These are phyloP conservation scores for Strigomonas culicis DNA, from an alignment of 208 protist species.

Conservation along the genomic window DNA sequence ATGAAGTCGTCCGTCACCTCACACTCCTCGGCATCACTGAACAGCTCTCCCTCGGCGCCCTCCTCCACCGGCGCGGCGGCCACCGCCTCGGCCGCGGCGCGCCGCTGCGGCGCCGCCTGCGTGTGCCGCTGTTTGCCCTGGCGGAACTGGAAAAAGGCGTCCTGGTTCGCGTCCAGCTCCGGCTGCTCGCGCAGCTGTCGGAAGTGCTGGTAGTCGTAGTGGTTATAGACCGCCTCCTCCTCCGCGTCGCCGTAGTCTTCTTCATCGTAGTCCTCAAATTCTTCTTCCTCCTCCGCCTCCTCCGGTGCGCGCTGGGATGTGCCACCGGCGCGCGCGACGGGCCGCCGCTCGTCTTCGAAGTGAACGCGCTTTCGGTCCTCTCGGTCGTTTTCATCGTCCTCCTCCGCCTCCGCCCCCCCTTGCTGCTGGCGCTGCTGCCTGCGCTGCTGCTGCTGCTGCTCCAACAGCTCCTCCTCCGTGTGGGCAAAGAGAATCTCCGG, in stretches of 20 bases:
- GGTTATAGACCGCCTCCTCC: slow-evolving; percentile 19
- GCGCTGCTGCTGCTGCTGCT: slow-evolving; percentile 17
- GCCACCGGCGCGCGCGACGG: slow-evolving; percentile 14
- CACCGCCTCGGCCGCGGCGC: too few relatives aligned
- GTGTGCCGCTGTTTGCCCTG: too few relatives aligned
- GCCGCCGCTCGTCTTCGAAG: slow-evolving; percentile 17
- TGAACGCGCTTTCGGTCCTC: slow-evolving; percentile 6
- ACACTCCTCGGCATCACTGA: slow-evolving; percentile 78
- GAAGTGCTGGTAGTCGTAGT: slow-evolving; percentile 6
- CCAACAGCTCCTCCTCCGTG: slow-evolving; percentile 14
- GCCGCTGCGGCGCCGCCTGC: too few relatives aligned
- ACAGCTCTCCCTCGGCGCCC: slow-evolving; percentile 72
- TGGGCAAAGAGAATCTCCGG: slow-evolving; percentile 10
- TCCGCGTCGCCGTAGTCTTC: slow-evolving; percentile 16
- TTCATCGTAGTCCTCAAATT: slow-evolving; percentile 16
- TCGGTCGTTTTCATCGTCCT: slow-evolving; percentile 16
- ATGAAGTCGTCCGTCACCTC: slow-evolving; percentile 86
- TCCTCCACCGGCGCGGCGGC: too few relatives aligned
- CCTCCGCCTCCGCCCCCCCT: slow-evolving; percentile 15
- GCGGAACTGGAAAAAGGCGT: too few relatives aligned
- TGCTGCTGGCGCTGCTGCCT: slow-evolving; percentile 13
- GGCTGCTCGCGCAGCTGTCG: too few relatives aligned
- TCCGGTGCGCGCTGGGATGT: too few relatives aligned
- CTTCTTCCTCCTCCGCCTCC: slow-evolving; percentile 17
- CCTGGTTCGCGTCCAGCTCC: too few relatives aligned